These are phyloP conservation scores for Citeromyces hawaiiensis DNA, from an alignment of 1,139 yeast species.

Conservation along the genomic window DNA sequence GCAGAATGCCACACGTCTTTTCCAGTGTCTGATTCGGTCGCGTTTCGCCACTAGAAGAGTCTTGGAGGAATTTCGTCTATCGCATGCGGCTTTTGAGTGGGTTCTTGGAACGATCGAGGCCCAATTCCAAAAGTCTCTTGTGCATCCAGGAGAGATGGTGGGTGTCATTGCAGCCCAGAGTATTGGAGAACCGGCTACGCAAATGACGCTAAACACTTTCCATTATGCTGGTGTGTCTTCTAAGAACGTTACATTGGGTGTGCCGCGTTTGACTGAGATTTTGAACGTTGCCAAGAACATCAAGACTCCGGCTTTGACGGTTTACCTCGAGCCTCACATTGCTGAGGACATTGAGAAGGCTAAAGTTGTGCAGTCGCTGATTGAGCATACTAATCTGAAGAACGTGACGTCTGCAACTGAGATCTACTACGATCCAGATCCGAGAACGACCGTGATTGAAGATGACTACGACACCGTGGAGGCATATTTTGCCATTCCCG, in stretches of 20 bases:
- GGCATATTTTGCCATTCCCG: slow-evolving; percentile 94
- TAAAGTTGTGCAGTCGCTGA: slow-evolving; percentile 89
- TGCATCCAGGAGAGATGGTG: slow-evolving; percentile 99
- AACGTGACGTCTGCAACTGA: slow-evolving; percentile 97
- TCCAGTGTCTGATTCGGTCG: slow-evolving; percentile 87
- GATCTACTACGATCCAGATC: slow-evolving; percentile 96
- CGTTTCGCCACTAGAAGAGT: slow-evolving; percentile 86
- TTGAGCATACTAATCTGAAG: slow-evolving; percentile 89
- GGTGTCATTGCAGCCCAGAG: slow-evolving; percentile 99
- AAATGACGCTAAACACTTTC: slow-evolving; percentile 98
- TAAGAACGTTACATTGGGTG: slow-evolving; percentile 97
- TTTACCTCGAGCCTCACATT: slow-evolving; percentile 67
- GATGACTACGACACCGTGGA: slow-evolving; percentile 97
- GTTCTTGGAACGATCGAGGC: slow-evolving; percentile 87
- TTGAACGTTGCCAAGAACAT: slow-evolving; percentile 95
- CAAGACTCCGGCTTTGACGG: slow-evolving; percentile 97
- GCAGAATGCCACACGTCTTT: slow-evolving; percentile 77
- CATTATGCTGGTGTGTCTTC: slow-evolving; percentile 99
- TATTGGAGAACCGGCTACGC: slow-evolving; percentile 99
- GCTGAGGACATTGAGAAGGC: slow-evolving; percentile 89
- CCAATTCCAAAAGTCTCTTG: slow-evolving; percentile 86
- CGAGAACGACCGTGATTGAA: slow-evolving; percentile 86
- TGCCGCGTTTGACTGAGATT: slow-evolving; percentile 98
- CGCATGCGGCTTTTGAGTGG: slow-evolving; percentile 87
- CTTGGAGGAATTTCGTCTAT: slow-evolving; percentile 79